Base-by-base conservation (phyloP, 306 rosid genomes). In the Crotalaria pallida region DNA sequence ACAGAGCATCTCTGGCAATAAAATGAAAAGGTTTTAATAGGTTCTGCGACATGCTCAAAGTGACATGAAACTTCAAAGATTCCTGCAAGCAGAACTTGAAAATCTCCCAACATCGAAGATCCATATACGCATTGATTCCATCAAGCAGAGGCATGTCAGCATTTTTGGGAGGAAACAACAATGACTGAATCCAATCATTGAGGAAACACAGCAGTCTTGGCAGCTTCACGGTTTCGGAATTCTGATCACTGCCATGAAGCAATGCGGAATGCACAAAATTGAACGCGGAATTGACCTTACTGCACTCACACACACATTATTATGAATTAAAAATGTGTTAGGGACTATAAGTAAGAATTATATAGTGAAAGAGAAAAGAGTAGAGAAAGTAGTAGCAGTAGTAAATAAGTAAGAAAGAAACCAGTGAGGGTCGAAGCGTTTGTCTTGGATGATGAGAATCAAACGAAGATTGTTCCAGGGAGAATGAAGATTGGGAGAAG, bases 401-500 rank as follows among this genome's bases (percentile, higher is more conserved):
- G 4, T 27, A n/a, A n/a, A n/a, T n/a, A 26, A 26, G 7, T 3
- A 29, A 4, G 34, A 8, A 38, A 38, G 76, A 44, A 70, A 94
- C 98, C 86, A 87, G 57, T 83, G 81, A 75, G 81, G 65, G 59
- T 88, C 83, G 47, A 80, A 53, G 6, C 81, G 65, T 73, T 80
- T 84, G 77, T 87, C 81, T 84, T 85, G 92, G 69, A 94, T 67
- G 71, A 76, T 74, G 17, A 83, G 64, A 55, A 94, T 79, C 71
- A 94, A 77, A 49, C 85, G 82, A 76, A 94, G 87, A 75, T 85
- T 90, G 70, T 71, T 85, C 96, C 98, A 90, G 7, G 92, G 88
- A 36, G 73, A 19, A 17, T 31, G 73, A 50, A 41, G 58, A 44
- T 77, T 75, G 58, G 69, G 6, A 26, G 31, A 26, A 53, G 75